Evolutionary conservation across 2,329 filamentous ascomycete species (phyloP), one percentile per base, ranked within the genome.

Genomic region (Pseudogymnoascus sp.): DNA sequence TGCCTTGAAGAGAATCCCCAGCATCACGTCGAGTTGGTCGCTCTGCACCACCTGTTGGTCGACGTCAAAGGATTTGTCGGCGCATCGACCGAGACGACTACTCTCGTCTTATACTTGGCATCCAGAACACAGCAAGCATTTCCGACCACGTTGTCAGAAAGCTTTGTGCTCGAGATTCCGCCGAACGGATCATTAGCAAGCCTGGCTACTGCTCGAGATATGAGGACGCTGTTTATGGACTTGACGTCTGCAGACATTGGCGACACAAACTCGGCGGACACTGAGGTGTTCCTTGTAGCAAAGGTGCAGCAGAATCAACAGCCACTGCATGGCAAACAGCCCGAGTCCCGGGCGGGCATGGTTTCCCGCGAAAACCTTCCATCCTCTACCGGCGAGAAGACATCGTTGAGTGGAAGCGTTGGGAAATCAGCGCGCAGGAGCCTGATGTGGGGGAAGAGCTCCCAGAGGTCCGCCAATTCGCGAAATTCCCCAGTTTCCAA

Each of bases 191-290:
- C 83, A 18, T 83, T 92, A 63, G 80, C 84, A 10, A 82, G 81
- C 62, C 74, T 89, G 56, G 75, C 81, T 8, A 81, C 84, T 58
- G 82, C 83, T 63, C 80, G 82, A 19, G 86, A 86, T 68, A 82
- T 92, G 70, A 90, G 88, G 69, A 95, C 91, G 0, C 78, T 99
- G 2, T 96, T 97, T 66, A 86, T 90, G 2, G 91, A 97, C 67
- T 76, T 99, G 15, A 90, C 85, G 37, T 61, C 69, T 9, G 59
- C 65, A 30, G 70, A 72, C 61, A 79, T 85, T 61, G 83, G 83
- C 21, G 83, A 85, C 56, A 71, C 76, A 0, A 75, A 80, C 0
- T 78, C 86, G 2, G 79, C 82, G 7, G 87, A 88, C 55, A 82
- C 83, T 3, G 87, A 90, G 58, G 74, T 97, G 18, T 96, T 89